Evolutionary conservation across 805 yeast species (phyloP).

Genomic region (Brettanomyces bruxellensis): DNA sequence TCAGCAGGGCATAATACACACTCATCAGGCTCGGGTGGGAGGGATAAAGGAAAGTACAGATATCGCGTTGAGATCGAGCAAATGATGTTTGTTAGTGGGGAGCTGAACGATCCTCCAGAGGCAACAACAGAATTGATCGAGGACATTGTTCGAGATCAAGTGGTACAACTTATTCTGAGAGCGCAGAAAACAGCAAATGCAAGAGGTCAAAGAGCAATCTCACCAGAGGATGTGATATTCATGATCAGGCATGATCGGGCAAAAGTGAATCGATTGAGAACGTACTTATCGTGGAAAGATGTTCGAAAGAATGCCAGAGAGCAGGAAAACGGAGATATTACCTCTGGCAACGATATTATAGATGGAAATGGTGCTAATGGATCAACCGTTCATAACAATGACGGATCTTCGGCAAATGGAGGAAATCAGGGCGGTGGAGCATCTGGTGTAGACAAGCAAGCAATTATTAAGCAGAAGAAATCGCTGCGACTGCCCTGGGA

Average conservation of each 20-base stretch:
- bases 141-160: conserved; percentile 92
- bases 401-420: conserved; percentile 27
- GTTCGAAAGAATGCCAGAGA: conserved; percentile 72
- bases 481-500: conserved; percentile 93
- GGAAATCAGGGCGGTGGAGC: conserved; percentile 27
- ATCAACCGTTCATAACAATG: conserved; percentile 13
- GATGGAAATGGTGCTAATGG: conserved; percentile 8
- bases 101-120: conserved; percentile 86
- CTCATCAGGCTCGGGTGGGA: conserved; percentile 1
- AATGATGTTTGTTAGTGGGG: conserved; percentile 99
- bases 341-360: conserved; percentile 23
- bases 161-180: conserved; percentile 70
- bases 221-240: conserved; percentile 91
- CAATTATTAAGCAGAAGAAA: conserved; percentile 51
- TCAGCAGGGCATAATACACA: not conserved
- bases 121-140: conserved; percentile 90
- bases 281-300: conserved; percentile 94
- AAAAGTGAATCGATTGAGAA: conserved; percentile 82
- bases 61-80: conserved; percentile 92
- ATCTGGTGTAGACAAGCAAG: conserved; percentile 28
- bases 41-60: conserved; percentile 42
- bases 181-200: conserved; percentile 68
- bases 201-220: conserved; percentile 75
- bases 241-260: conserved; percentile 89
- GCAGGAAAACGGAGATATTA: conserved; percentile 43